Evolutionary conservation across 345 rosid genomes (phyloP).

Genomic region (Aurinia saxatilis): DNA sequence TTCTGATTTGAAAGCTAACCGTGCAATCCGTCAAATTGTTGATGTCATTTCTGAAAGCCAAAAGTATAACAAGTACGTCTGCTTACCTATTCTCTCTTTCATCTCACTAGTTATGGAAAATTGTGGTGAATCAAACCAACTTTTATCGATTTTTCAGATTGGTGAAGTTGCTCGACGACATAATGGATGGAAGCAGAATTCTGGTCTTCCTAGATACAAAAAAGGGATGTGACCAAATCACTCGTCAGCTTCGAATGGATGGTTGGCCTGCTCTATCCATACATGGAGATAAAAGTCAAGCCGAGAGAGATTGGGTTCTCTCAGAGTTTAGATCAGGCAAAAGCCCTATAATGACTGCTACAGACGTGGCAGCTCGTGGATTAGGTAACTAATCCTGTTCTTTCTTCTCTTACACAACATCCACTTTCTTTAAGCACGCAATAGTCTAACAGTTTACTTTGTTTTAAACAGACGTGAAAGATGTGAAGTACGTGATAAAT

Average conservation of each 20-base stretch:
- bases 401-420: background rate
- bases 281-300: conserved; percentile 99
- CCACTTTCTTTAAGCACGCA: background rate
- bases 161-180: conserved; percentile 94
- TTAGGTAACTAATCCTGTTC: conserved; percentile 46
- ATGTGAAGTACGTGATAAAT: conserved; percentile 88
- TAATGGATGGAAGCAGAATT: conserved; percentile 98
- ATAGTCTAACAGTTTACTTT: conserved; percentile 6
- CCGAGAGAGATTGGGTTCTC: conserved; percentile 99
- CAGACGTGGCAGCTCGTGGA: conserved; percentile 99
- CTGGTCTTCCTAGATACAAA: conserved; percentile 94
- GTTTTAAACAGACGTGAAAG: conserved; percentile 78
- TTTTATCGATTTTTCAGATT: conserved; percentile 38
- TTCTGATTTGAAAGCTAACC: conserved; percentile 89
- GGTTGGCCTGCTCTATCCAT: conserved; percentile 99
- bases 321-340: conserved; percentile 97
- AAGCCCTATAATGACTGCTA: conserved; percentile 99
- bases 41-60: conserved; percentile 89
- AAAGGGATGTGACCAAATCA: conserved; percentile 97
- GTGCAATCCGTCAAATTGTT: conserved; percentile 84
- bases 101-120: background rate
- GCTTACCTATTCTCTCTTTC: background rate
- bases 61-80: conserved; percentile 82
- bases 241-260: conserved; percentile 98
- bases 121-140: background rate